phyloP scores from a whole-genome alignment of 202 grass and related monocot species.

The Digitaria exilis region DNA sequence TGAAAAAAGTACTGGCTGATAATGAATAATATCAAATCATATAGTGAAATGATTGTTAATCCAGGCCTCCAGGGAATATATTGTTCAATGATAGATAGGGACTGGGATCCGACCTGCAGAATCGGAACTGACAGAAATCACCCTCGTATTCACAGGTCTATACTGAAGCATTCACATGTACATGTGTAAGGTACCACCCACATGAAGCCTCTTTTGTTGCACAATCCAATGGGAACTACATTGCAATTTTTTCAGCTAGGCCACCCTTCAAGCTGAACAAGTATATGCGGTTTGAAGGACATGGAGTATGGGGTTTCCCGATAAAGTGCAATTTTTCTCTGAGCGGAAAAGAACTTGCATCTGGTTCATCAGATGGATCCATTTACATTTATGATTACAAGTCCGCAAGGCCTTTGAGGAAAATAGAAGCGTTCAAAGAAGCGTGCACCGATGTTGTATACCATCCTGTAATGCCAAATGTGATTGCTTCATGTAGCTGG shows the following conservation, averaged over 20 bases:
- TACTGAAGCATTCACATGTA: constrained; percentile 84
- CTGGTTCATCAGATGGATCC: constrained; percentile 82
- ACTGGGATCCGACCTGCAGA: not conserved
- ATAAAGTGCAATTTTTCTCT: constrained; percentile 81
- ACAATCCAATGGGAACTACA: constrained; percentile 94
- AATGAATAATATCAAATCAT: not conserved
- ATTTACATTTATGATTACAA: constrained; percentile 77
- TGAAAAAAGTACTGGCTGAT: not conserved
- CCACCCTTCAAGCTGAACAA: constrained; percentile 80
- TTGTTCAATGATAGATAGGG: not conserved
- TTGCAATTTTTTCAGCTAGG: constrained; percentile 70
- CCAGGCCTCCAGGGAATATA: not conserved
- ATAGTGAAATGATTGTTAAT: not conserved
- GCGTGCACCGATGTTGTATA: constrained; percentile 70
- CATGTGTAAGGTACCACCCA: constrained; percentile 86
- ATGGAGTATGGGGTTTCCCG: constrained; percentile 88
- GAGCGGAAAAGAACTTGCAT: constrained; percentile 64
- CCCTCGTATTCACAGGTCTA: constrained; percentile 65
- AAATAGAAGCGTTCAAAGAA: constrained; percentile 73
- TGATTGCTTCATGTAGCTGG: constrained; percentile 89
- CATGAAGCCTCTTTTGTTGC: constrained; percentile 75
- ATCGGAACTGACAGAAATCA: not conserved
- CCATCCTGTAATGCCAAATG: constrained; percentile 69
- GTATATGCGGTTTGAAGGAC: constrained; percentile 74
- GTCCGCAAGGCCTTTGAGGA: constrained; percentile 51